Conservation (phyloP, 192 early-diverging fungal species). For the Podila minutissima region DNA sequence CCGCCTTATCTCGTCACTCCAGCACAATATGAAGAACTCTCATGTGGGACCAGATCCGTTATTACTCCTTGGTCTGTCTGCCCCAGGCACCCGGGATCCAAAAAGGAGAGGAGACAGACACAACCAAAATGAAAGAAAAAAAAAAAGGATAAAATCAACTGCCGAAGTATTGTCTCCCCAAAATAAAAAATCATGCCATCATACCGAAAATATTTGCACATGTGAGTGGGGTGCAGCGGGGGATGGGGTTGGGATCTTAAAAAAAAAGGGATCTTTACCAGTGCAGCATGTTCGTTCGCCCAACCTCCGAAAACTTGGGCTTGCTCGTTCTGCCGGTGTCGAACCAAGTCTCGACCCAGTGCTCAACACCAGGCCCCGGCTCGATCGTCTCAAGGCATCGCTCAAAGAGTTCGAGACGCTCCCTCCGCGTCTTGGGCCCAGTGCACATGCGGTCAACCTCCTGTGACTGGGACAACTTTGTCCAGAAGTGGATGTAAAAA, state of each 20-base stretch:
- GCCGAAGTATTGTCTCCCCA: not conserved
- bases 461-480: constrained; percentile 10
- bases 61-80: not conserved
- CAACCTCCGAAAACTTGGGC: constrained; percentile 29
- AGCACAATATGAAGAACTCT: not conserved
- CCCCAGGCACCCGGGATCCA: too few relatives aligned
- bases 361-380: constrained; percentile 11
- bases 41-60: not conserved
- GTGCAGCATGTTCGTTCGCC: constrained; percentile 28
- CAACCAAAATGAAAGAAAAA: too few relatives aligned
- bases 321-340: constrained; percentile 26
- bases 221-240: not conserved
- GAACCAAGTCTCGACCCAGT: constrained; percentile 33
- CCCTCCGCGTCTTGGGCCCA: constrained; percentile 12
- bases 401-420: constrained; percentile 31
- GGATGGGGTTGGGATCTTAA: not conserved
- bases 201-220: not conserved
- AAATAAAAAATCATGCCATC: constrained; percentile 1
- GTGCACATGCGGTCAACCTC: constrained; percentile 18
- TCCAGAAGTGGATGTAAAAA: constrained; percentile 38
- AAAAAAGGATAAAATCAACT: not conserved
- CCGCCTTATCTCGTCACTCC: too few relatives aligned
- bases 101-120: too few relatives aligned
- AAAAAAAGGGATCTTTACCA: constrained; percentile 17
- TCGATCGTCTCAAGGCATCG: constrained; percentile 30